phyloP scores from a whole-genome alignment of 176 grass and related monocot species.

The Ensete ventricosum region DNA sequence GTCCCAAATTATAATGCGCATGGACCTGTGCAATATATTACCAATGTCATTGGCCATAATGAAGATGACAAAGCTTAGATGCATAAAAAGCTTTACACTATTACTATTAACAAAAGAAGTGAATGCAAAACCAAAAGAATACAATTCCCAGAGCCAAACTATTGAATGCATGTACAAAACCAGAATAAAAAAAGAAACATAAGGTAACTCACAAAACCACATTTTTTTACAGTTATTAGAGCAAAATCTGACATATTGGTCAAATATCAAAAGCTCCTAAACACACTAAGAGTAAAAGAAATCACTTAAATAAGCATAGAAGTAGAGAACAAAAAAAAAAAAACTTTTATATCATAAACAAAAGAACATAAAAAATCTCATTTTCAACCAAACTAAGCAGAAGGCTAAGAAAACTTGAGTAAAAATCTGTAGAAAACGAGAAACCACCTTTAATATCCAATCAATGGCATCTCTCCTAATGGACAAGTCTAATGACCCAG shows the following conservation, averaged over 20 bases:
- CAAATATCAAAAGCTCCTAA: no score
- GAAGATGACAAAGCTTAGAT: background rate
- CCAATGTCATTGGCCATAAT: conserved; percentile 28
- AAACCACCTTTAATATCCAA: conserved; percentile 74
- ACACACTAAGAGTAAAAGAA: no score
- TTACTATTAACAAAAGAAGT: background rate
- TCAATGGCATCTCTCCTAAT: conserved; percentile 75
- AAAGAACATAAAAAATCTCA: no score
- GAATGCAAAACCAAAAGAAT: background rate
- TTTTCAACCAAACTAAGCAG: background rate
- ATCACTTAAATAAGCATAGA: no score
- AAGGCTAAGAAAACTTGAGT: conserved; percentile 1
- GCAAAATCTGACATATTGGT: no score
- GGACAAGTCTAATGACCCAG: conserved; percentile 36
- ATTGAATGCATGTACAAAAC: background rate
- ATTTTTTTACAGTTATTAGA: no score
- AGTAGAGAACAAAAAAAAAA: no score
- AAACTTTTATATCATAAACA: no score
- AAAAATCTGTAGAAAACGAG: background rate
- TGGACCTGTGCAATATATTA: conserved; percentile 57
- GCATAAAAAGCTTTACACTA: conserved; percentile 10
- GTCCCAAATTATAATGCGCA: conserved; percentile 68
- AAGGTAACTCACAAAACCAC: background rate
- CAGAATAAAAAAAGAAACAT: background rate
- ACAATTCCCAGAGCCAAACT: background rate